Percentiles rank a stretch among this genome's conserved stretches.
These are phyloP conservation scores for Penicillium longicatenatum DNA, from an alignment of 495 filamentous ascomycete genomes.

Conservation along the genomic window DNA sequence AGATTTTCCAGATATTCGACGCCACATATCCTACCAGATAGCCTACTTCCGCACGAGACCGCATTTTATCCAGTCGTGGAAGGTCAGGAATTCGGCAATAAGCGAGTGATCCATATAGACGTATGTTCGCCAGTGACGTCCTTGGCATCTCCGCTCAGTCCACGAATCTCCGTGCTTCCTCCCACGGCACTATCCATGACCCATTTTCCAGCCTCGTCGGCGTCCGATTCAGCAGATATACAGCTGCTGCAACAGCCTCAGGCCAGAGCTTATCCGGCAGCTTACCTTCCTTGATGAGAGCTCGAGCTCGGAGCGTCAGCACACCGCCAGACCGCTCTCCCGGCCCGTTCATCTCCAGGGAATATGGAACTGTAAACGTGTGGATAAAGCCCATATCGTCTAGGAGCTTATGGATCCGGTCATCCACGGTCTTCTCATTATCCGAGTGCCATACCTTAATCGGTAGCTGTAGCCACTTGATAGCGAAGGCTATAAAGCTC, in stretches of 20 bases:
- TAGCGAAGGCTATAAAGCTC: background rate
- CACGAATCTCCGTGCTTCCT: background rate
- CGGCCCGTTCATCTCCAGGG: slow-evolving; percentile 11
- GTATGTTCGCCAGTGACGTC: slow-evolving; percentile 10
- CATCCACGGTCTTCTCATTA: too few species aligned
- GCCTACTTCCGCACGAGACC: slow-evolving; percentile 6
- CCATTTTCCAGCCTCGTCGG: slow-evolving; percentile 1
- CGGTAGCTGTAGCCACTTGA: slow-evolving; percentile 3
- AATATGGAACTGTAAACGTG: background rate
- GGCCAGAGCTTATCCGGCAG: too few species aligned
- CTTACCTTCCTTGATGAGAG: slow-evolving; percentile 1
- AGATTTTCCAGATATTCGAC: slow-evolving; percentile 12
- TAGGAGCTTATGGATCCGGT: background rate
- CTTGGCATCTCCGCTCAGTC: background rate
- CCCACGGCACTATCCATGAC: slow-evolving; percentile 8
- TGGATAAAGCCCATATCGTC: background rate
- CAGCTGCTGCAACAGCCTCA: background rate
- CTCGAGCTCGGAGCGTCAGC: slow-evolving; percentile 1
- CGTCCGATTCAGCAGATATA: slow-evolving; percentile 12
- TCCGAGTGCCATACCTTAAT: slow-evolving; percentile 9
- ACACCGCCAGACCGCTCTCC: slow-evolving; percentile 13
- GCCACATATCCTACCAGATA: slow-evolving; percentile 12
- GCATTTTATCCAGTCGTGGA: slow-evolving; percentile 9
- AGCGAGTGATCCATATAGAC: slow-evolving; percentile 4
- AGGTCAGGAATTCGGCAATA: background rate